Evolutionary conservation across 371 early-diverging fungal species (phyloP), one percentile per base, ranked within the genome.

Genomic region (Mortierella sp.): DNA sequence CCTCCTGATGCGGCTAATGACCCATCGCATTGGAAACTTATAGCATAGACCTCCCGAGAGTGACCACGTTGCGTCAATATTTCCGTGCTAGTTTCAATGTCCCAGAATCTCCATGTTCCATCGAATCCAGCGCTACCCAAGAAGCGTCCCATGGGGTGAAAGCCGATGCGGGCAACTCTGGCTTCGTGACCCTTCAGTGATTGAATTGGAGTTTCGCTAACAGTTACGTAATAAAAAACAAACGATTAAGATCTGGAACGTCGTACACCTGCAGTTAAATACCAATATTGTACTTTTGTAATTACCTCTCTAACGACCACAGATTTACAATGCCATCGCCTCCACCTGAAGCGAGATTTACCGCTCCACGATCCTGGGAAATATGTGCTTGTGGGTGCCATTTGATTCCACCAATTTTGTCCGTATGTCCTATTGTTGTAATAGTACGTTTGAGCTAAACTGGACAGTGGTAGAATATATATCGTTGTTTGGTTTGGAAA

Each of bases 41-140:
- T 90, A 1, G 92, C 91, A 86, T 95, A 97, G 1, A 98, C 95
- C 84, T 97, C 96, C 30, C 91, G 90, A 16, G 96, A 90, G 83
- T 98, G 99, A 4, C 99, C 98, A 72, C 97, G 96, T 75, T 98
- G 98, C 32, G 96, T 85, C 51, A 97, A 81, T 6, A 98, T 84
- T 70, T 96, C 97, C 28, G 88, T 76, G 28, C 85, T 79, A 0
- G 91, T 90, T 54, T 93, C 92, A 12, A 94, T 88, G 84, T 98
- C 98, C 97, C 97, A 98, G 26, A 98, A 87, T 64, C 98, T 88
- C 99, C 99, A 98, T 26, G 96, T 94, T 52, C 91, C 91, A 83
- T 98, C 98, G 73, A 90, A 97, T 83, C 93, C 93, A 30, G 98
- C 93, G 60, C 96, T 94, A 20, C 94, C 99, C 39, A 98, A 78